These are phyloP conservation scores for Artemisia annua DNA, from an alignment of 129 eudicot genomes.

Conservation along the genomic window DNA sequence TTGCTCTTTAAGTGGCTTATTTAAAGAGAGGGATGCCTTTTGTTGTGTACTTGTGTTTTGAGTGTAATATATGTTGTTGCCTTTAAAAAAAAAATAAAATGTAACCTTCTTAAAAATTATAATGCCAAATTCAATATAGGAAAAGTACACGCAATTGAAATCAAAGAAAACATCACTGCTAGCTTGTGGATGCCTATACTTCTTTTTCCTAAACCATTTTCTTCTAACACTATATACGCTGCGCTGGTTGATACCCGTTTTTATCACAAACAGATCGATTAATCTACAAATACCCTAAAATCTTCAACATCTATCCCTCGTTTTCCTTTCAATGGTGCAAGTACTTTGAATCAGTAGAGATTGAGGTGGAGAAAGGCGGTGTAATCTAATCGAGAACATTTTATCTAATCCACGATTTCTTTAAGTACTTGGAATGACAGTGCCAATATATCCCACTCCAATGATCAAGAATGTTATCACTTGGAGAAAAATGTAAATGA, in stretches of 20 bases:
- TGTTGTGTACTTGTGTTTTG: too few species aligned
- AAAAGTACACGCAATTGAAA: constrained; percentile 8
- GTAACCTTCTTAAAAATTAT: too few species aligned
- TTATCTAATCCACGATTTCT: background rate
- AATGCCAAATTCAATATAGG: too few species aligned
- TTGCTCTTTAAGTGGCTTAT: too few species aligned
- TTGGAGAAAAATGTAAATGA: constrained; percentile 84
- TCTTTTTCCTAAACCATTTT: constrained; percentile 16
- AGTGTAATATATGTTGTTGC: too few species aligned
- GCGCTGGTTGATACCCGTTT: constrained; percentile 1
- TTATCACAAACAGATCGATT: background rate
- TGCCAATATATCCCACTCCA: constrained; percentile 89
- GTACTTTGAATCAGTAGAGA: constrained; percentile 10
- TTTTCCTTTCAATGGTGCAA: background rate
- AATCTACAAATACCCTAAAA: background rate
- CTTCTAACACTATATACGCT: constrained; percentile 14
- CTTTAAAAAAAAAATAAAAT: too few species aligned
- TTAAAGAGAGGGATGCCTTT: too few species aligned
- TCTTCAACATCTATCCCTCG: background rate
- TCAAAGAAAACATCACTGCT: constrained; percentile 13
- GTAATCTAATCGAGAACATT: constrained; percentile 1
- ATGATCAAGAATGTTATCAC: constrained; percentile 74
- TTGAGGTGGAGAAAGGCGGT: background rate
- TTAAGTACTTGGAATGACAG: constrained; percentile 55
- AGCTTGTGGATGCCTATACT: background rate